Base-by-base conservation (phyloP, 768 basidiomycete species). In the Kwoniella newhampshirensis region DNA sequence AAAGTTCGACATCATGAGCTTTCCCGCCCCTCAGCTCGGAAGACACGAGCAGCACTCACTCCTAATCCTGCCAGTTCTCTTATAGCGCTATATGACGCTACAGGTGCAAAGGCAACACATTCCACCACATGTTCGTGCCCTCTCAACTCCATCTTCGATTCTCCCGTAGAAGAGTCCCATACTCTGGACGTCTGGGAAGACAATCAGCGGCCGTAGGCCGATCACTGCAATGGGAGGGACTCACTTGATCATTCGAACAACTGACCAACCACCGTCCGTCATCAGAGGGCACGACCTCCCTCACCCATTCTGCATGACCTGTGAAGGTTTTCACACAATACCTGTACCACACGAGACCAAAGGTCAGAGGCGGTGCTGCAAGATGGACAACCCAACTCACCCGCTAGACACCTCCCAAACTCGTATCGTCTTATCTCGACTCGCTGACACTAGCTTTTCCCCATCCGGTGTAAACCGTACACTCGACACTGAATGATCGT, bases 111-210 rank as follows among this genome's bases (percentile, higher is more conserved):
- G 8, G 83, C 83, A 21, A 87, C 87, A 21, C 84, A 83, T 73
- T 92, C 89, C 18, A 94, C 84, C 48, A 87, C 86, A 75, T 92
- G 85, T 46, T 91, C 89, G 70, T 94, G 91, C 0, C 91, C 91
- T 60, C 90, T 81, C 71, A 93, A 79, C 63, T 91, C 90, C 68
- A 83, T 80, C 77, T 90, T 91, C 39, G 84, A 83, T 70, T 89
- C 85, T 30, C 87, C 89, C 15, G 83, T 83, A 52, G 83, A 73
- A 0, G 84, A 81, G 63, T 91, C 87, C 84, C 85, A 87, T 65
- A 91, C 78, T 20, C 87, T 82, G 32, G 87, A 83, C 37, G 89
- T 89, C 89, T 91, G 70, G 13, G 30, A 42, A 28, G 18, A 35
- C 11, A 15, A 32, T 4, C 5, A 12, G 23, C 30, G 18, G 17